Percentiles rank a stretch among this genome's conserved stretches.
phyloP scores from a whole-genome alignment of 208 protist species.

The Acanthamoeba culbertsoni region DNA sequence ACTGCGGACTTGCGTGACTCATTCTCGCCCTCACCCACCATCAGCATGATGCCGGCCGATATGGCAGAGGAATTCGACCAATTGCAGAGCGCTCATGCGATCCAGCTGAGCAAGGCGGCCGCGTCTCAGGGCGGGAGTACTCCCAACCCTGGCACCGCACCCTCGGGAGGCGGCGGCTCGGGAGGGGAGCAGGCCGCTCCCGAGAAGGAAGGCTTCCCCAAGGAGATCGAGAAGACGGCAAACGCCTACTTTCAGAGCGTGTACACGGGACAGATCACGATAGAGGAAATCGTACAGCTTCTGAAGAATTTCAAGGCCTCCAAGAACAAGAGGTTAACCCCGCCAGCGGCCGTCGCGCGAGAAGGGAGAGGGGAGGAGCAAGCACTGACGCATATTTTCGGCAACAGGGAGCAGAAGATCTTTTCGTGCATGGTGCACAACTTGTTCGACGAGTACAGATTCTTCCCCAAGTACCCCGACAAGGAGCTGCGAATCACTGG shows the following conservation, averaged over 20 bases:
- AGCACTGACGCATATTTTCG: constrained; percentile 1
- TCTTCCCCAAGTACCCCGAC: constrained; percentile 88
- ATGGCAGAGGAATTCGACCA: constrained; percentile 58
- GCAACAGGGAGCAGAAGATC: constrained; percentile 81
- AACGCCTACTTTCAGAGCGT: constrained; percentile 84
- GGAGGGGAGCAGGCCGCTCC: neutral
- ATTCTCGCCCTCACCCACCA: neutral
- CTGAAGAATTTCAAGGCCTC: constrained; percentile 80
- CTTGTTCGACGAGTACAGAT: constrained; percentile 91
- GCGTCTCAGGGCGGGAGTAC: neutral
- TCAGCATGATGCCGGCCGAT: constrained; percentile 50
- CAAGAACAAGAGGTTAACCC: constrained; percentile 65
- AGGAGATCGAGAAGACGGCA: constrained; percentile 82
- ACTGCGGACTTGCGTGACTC: neutral
- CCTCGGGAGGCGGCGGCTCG: neutral
- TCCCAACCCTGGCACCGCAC: no score
- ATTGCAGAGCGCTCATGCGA: constrained; percentile 46
- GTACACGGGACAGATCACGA: constrained; percentile 79
- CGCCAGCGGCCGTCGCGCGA: no score
- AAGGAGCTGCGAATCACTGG: constrained; percentile 87
- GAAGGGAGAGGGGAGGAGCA: no score
- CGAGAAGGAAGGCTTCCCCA: constrained; percentile 68
- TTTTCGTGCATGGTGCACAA: constrained; percentile 91
- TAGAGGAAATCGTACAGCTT: constrained; percentile 80
- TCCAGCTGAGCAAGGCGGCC: constrained; percentile 44